Conservation (phyloP, 2,329 filamentous ascomycete species). For the Nothopassalora personata region DNA sequence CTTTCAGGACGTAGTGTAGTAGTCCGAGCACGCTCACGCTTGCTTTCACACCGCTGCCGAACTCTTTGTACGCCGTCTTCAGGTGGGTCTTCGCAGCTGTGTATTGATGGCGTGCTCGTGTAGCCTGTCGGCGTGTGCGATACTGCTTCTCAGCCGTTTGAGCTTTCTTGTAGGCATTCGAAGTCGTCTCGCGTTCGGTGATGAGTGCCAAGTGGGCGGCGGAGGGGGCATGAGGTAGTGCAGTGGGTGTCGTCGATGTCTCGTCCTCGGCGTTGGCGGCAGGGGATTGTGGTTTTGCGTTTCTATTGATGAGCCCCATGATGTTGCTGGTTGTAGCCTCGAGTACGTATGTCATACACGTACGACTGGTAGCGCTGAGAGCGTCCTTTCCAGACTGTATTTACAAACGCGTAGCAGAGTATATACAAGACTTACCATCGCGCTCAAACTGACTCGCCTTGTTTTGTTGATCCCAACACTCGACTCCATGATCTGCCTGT, state of each 20-base stretch:
- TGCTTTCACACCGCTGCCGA: conserved; percentile 7
- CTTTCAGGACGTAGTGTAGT: conserved; percentile 4
- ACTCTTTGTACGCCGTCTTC: conserved; percentile 11
- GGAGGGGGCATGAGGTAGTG: conserved; percentile 13
- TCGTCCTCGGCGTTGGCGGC: not conserved
- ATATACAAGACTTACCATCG: not conserved
- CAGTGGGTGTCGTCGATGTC: not conserved
- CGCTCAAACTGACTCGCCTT: not conserved
- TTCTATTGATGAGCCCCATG: not conserved
- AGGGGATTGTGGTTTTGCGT: not conserved
- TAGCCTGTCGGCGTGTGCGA: conserved; percentile 11
- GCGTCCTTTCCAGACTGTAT: not conserved
- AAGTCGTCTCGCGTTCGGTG: conserved; percentile 12
- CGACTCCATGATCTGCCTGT: not conserved
- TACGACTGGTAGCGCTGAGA: not conserved
- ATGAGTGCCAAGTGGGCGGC: conserved; percentile 12
- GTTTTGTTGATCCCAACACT: not conserved
- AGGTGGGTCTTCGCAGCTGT: conserved; percentile 13
- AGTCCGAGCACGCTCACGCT: conserved; percentile 4
- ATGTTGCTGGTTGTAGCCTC: not conserved
- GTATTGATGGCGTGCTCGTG: conserved; percentile 11
- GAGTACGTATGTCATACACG: not conserved
- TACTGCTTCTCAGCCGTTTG: conserved; percentile 14
- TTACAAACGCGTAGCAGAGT: not conserved
- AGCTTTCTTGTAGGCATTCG: conserved; percentile 6